These are phyloP conservation scores for Gastrolobium villosum DNA, from an alignment of 306 rosid genomes.

Conservation along the genomic window DNA sequence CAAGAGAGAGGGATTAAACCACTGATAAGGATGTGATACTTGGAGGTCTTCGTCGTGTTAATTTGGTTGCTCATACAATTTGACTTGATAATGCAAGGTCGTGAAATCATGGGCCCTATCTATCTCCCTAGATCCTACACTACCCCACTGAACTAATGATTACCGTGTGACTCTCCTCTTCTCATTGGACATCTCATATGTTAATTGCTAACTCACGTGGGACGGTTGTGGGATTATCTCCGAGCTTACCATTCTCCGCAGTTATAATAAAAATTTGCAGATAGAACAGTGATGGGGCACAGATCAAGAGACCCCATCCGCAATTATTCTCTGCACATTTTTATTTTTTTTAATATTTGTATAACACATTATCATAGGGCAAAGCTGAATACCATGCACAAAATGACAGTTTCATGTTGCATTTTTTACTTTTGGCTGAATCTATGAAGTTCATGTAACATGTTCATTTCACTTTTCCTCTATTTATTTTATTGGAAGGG, in stretches of 20 bases:
- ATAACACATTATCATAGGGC: neutral
- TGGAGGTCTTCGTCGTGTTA: constrained; percentile 7
- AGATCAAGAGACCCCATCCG: neutral
- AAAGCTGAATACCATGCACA: constrained; percentile 16
- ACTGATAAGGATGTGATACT: neutral
- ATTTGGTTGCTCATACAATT: constrained; percentile 23
- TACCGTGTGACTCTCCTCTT: constrained; percentile 15
- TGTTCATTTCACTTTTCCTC: no score
- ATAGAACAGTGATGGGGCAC: neutral
- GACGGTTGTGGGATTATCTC: constrained; percentile 17
- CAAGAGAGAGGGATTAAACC: no score
- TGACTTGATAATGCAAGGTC: constrained; percentile 32
- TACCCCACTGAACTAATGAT: constrained; percentile 24
- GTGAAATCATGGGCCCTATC: constrained; percentile 20
- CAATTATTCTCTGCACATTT: constrained; percentile 18
- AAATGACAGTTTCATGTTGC: neutral
- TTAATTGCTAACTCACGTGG: constrained; percentile 24
- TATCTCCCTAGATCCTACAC: constrained; percentile 7
- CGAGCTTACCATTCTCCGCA: constrained; percentile 15
- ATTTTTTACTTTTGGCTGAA: constrained; percentile 8
- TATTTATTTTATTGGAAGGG: no score
- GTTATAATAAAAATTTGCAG: neutral
- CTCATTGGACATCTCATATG: neutral
- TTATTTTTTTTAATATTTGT: neutral
- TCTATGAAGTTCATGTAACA: neutral